A percentile compares a stretch with the other conserved stretches of the same genome.
Evolutionary conservation across 2,329 filamentous ascomycete genomes (phyloP).

Genomic region (Fusarium foetens): DNA sequence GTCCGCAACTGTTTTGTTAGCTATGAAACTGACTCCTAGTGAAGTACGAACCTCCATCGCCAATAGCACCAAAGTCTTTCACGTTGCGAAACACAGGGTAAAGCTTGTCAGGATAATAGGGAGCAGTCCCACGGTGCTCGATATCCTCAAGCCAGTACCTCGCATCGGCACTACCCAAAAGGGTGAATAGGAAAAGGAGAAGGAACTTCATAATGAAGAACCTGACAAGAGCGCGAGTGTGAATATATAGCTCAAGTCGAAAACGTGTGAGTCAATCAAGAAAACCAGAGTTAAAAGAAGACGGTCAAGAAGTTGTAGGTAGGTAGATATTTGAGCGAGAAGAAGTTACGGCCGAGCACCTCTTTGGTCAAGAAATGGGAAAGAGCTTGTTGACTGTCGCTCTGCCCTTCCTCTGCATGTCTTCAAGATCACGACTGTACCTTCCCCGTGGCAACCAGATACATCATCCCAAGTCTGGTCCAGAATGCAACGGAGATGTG

Average conservation of each 20-base stretch:
- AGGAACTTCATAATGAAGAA: conserved; percentile 32
- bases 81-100: conserved; percentile 48
- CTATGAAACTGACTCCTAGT: background rate
- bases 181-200: conserved; percentile 11
- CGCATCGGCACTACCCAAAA: conserved; percentile 14
- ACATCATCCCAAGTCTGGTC: background rate
- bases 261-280: background rate
- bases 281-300: background rate
- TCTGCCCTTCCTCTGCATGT: background rate
- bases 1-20: conserved; percentile 37
- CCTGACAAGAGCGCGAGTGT: background rate
- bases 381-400: conserved; percentile 3
- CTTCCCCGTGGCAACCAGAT: background rate
- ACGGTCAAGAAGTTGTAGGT: background rate
- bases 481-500: background rate
- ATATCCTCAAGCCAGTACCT: conserved; percentile 47
- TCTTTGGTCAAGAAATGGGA: background rate
- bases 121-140: conserved; percentile 42
- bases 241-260: background rate
- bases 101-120: conserved; percentile 43
- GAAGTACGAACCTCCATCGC: conserved; percentile 42
- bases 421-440: background rate
- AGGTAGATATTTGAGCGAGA: background rate
- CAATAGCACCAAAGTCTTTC: conserved; percentile 46
- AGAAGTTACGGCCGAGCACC: background rate